These are phyloP conservation scores for Pholiota adiposa DNA, from an alignment of 1,284 basidiomycete species.

Conservation along the genomic window DNA sequence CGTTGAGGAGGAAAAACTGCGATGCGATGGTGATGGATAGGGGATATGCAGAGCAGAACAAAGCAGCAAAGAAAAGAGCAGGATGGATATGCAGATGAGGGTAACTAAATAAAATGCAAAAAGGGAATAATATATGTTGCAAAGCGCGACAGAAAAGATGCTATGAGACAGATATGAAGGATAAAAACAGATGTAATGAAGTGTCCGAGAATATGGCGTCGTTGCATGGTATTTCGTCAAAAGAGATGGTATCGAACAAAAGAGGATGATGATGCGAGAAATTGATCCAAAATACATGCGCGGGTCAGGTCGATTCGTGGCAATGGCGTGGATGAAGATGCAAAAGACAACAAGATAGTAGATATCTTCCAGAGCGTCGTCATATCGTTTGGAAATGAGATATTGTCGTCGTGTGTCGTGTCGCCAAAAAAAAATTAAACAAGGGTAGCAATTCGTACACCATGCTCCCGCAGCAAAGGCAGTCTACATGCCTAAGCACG, in stretches of 20 bases:
- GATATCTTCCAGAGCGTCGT: slow-evolving; percentile 22
- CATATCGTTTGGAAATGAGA: neutral
- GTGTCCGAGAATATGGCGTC: slow-evolving; percentile 24
- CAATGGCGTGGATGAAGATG: slow-evolving; percentile 17
- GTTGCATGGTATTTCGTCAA: slow-evolving; percentile 28
- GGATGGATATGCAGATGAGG: slow-evolving; percentile 18
- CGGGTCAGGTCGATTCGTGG: slow-evolving; percentile 24
- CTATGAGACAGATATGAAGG: slow-evolving; percentile 17
- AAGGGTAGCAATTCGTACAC: neutral
- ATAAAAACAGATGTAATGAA: slow-evolving; percentile 10
- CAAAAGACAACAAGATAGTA: slow-evolving; percentile 10
- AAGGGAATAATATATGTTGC: slow-evolving; percentile 25
- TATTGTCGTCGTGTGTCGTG: slow-evolving; percentile 18
- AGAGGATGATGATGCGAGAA: slow-evolving; percentile 4
- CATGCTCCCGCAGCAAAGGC: neutral
- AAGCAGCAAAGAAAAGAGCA: too few relatives aligned
- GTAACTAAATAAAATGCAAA: slow-evolving; percentile 12
- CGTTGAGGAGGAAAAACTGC: slow-evolving; percentile 5
- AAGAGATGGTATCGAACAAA: slow-evolving; percentile 14
- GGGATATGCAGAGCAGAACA: slow-evolving; percentile 18
- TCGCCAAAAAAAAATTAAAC: slow-evolving; percentile 7
- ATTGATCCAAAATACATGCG: slow-evolving; percentile 18
- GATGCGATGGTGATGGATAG: slow-evolving; percentile 2
- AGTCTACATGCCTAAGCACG: slow-evolving; percentile 32
- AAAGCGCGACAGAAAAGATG: slow-evolving; percentile 15